Percentiles rank a stretch among this genome's conserved stretches.
Conservation (phyloP, 345 rosid genomes). For the Aethionema arabicum region DNA sequence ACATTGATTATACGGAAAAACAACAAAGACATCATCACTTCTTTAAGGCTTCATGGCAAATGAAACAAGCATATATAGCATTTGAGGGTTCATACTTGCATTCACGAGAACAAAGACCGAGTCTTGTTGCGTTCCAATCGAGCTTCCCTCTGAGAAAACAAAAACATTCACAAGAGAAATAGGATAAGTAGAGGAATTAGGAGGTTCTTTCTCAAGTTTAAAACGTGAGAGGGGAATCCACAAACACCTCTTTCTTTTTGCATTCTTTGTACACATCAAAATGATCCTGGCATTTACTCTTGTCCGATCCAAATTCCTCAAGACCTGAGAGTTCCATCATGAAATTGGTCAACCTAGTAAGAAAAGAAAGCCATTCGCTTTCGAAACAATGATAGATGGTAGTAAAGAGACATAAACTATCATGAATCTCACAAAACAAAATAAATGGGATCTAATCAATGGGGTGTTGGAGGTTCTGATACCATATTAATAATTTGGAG, state of each 20-base stretch:
- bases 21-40: conserved; percentile 19
- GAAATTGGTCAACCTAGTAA: conserved; percentile 8
- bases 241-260: conserved; percentile 85
- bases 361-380: neutral
- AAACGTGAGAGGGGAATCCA: neutral
- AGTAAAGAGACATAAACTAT: neutral
- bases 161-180: conserved; percentile 10
- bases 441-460: neutral
- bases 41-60: conserved; percentile 9
- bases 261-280: conserved; percentile 94
- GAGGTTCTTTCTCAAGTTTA: neutral
- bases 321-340: conserved; percentile 52
- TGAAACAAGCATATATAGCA: conserved; percentile 19
- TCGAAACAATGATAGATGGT: neutral
- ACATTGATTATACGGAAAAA: conserved; percentile 14
- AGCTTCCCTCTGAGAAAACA: conserved; percentile 75
- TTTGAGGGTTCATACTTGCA: conserved; percentile 5
- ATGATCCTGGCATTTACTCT: conserved; percentile 91
- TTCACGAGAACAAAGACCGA: conserved; percentile 75
- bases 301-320: conserved; percentile 79
- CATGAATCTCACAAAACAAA: neutral
- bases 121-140: conserved; percentile 82
- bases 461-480: too few relatives aligned
- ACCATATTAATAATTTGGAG: too few relatives aligned
- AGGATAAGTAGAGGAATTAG: conserved; percentile 12